Evolutionary conservation across 495 filamentous ascomycete species (phyloP), one percentile per base, ranked within the genome.

Genomic region (Xylaria longipes): DNA sequence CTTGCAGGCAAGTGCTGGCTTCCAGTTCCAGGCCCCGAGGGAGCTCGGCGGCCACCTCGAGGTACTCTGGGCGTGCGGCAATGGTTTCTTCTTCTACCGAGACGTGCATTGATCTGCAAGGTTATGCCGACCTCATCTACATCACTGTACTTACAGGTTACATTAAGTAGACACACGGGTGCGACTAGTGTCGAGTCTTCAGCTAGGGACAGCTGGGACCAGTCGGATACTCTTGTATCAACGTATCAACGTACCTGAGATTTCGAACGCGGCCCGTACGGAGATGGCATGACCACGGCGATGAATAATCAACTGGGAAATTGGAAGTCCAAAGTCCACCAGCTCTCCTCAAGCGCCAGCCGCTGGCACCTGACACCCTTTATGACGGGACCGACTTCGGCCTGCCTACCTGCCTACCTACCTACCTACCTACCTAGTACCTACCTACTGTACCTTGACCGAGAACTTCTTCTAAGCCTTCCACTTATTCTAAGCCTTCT

Each of bases 91-190:
- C 31, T 17, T 65, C 48, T 71, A 71, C 69, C 69, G 69, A 71
- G 62, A 71, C 62, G 52, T 66, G 69, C 69, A 71, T 71, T 15
- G 52, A 66, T 66, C 50, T 65, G 62, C 62, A 65, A n/a, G 25
- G 56, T 58, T 39, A 71, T 56, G 35, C 52, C 69, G 62, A 31
- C 6, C n/a, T 22, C 31, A 31, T 58, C 22, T 58, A 56, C 41
- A 45, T 15, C 5, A 45, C 41, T 22, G n/a, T n/a, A 35, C 50
- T 27, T 15, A 27, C 25, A 27, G 12, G 5, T 5, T 41, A 33
- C n/a, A 14, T 57, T 61, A 50, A 2, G 41, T 25, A 20, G 5
- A 65, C 50, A 35, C 65, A 37, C 14, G 50, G 50, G 50, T 15
- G 65, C 14, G n/a, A 54, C 33, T 25, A 27, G 50, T 54, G 27